Evolutionary conservation across 257 asterid species (phyloP).

Genomic region (Solanum gandarillasii): DNA sequence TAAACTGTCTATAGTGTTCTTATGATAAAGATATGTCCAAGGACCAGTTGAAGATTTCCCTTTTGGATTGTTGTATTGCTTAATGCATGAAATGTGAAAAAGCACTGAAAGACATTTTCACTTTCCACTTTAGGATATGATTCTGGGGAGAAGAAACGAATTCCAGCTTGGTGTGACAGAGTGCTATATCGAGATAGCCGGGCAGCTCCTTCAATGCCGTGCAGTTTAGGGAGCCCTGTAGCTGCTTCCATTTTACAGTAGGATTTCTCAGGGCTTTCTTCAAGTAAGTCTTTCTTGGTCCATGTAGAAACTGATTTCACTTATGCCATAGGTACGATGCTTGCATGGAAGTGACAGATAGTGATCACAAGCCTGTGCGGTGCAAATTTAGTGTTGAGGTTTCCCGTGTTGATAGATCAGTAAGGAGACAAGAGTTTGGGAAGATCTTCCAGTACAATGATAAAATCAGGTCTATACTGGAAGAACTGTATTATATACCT

Average conservation of each 20-base stretch:
- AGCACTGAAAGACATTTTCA: neutral
- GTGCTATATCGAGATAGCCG: conserved; percentile 74
- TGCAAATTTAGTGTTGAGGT: conserved; percentile 77
- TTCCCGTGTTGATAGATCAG: conserved; percentile 67
- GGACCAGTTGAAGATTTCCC: neutral
- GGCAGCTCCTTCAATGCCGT: conserved; percentile 35
- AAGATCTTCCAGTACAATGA: conserved; percentile 38
- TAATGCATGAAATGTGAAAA: neutral
- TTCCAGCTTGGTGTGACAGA: conserved; percentile 99
- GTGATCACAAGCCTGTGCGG: conserved; percentile 93
- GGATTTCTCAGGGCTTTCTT: conserved; percentile 11
- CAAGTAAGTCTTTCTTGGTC: neutral
- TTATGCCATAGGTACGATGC: conserved; percentile 61
- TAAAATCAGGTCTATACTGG: conserved; percentile 25
- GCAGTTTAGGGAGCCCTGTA: conserved; percentile 86
- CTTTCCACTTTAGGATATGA: conserved; percentile 60
- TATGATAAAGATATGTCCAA: neutral
- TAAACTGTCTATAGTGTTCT: neutral
- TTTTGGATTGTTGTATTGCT: neutral
- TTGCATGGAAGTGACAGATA: conserved; percentile 86
- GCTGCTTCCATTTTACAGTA: conserved; percentile 74
- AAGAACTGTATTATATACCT: conserved; percentile 56
- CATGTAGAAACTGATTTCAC: neutral
- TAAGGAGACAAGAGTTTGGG: conserved; percentile 74
- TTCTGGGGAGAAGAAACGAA: conserved; percentile 94